These are phyloP conservation scores for Thraustotheca clavata DNA, from an alignment of 352 stramenopile genomes.

Conservation along the genomic window DNA sequence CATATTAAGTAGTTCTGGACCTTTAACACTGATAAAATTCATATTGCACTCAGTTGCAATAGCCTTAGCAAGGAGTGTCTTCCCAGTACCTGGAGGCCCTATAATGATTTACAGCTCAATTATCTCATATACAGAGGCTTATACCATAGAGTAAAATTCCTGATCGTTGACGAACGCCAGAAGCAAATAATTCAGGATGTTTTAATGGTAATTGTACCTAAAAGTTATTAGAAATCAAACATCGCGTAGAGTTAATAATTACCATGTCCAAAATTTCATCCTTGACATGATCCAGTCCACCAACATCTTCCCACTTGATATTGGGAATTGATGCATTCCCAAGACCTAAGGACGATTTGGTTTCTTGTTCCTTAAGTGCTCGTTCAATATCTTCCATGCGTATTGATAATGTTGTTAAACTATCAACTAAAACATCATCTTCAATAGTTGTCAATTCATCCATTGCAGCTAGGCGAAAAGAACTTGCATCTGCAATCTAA, in stretches of 20 bases:
- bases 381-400: conserved; percentile 34
- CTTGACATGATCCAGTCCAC: conserved; percentile 98
- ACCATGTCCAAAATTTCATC: conserved; percentile 88
- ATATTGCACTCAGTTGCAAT: conserved; percentile 94
- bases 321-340: conserved; percentile 83
- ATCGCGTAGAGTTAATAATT: background rate
- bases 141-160: conserved; percentile 68
- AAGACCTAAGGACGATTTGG: conserved; percentile 40
- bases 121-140: background rate
- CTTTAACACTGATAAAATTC: conserved; percentile 96
- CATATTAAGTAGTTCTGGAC: conserved; percentile 93
- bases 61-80: conserved; percentile 93
- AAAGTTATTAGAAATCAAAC: background rate
- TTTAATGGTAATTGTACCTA: conserved; percentile 68
- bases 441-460: conserved; percentile 21
- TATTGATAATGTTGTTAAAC: background rate
- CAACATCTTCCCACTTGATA: conserved; percentile 97
- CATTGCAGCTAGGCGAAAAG: conserved; percentile 1
- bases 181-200: conserved; percentile 74
- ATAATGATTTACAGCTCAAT: background rate
- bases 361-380: conserved; percentile 55
- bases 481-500: conserved; percentile 17
- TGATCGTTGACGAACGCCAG: conserved; percentile 63
- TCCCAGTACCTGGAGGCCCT: conserved; percentile 81
- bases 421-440: conserved; percentile 20